A percentile compares a stretch with the other conserved stretches of the same genome.
Evolutionary conservation across 441 rosid genomes (phyloP).

Genomic region (Pelargonium cotyledonis): DNA sequence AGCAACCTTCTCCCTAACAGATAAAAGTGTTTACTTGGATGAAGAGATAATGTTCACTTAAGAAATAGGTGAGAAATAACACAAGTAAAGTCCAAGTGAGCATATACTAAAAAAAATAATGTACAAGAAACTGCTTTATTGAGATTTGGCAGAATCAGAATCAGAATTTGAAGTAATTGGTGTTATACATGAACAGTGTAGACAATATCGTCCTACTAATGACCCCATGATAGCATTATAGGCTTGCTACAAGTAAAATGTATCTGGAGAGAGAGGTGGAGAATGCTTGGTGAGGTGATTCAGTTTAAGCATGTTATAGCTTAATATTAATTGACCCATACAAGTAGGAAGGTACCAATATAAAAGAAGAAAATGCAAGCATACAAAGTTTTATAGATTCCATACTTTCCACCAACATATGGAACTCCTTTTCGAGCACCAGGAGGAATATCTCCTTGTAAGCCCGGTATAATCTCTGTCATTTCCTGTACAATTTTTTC

Average conservation of each 20-base stretch:
- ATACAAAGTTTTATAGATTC: conserved; percentile 5
- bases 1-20: conserved; percentile 48
- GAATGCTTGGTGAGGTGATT: too few species aligned
- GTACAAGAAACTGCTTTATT: not conserved
- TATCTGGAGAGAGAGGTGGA: too few species aligned
- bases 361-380: not conserved
- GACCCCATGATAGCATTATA: not conserved
- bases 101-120: too few species aligned
- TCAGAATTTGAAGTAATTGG: not conserved
- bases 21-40: conserved; percentile 7
- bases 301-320: too few species aligned
- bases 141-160: not conserved
- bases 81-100: not conserved
- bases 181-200: not conserved
- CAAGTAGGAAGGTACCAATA: too few species aligned
- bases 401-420: conserved; percentile 30
- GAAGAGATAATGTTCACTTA: not conserved
- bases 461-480: conserved; percentile 60
- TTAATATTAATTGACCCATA: too few species aligned
- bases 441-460: conserved; percentile 62
- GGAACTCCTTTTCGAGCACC: not conserved
- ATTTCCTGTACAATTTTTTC: conserved; percentile 50
- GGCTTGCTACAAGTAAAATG: too few species aligned
- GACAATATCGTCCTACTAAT: not conserved
- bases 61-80: not conserved